Conservation (phyloP, 1,284 basidiomycete species). For the Cerrena zonata region DNA sequence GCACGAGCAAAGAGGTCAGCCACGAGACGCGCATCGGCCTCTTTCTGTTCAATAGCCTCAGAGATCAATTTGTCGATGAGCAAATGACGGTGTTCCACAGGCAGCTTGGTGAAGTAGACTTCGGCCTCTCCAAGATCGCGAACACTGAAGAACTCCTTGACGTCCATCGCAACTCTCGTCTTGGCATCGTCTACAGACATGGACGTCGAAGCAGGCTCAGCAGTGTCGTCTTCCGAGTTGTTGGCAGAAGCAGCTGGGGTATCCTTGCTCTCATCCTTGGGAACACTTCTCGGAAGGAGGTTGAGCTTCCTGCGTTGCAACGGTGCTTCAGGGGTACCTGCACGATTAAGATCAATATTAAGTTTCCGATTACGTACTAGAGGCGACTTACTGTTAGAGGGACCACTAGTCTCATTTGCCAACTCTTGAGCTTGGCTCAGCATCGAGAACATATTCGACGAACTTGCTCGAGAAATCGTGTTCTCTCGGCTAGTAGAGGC, state of each 20-base stretch:
- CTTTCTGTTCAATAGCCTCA: slow-evolving; percentile 75
- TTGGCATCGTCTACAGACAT: slow-evolving; percentile 71
- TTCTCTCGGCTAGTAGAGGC: slow-evolving; percentile 41
- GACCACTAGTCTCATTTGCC: slow-evolving; percentile 43
- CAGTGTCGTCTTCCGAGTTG: slow-evolving; percentile 50
- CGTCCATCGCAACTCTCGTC: slow-evolving; percentile 77
- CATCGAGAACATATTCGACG: slow-evolving; percentile 86
- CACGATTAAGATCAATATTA: slow-evolving; percentile 40
- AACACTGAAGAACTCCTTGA: slow-evolving; percentile 71
- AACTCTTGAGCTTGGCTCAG: slow-evolving; percentile 58
- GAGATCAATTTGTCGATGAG: slow-evolving; percentile 73
- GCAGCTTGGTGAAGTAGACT: slow-evolving; percentile 72
- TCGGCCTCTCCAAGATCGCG: slow-evolving; percentile 83
- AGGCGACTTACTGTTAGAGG: slow-evolving; percentile 41
- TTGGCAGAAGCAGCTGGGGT: slow-evolving; percentile 48
- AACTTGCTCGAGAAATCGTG: slow-evolving; percentile 71
- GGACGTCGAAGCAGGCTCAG: slow-evolving; percentile 30
- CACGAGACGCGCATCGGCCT: slow-evolving; percentile 77
- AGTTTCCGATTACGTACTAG: slow-evolving; percentile 45
- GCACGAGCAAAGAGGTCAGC: slow-evolving; percentile 60
- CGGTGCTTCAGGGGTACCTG: slow-evolving; percentile 32
- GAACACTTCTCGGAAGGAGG: slow-evolving; percentile 55
- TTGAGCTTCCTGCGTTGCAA: slow-evolving; percentile 64
- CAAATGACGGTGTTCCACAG: slow-evolving; percentile 53
- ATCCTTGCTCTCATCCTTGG: slow-evolving; percentile 38